Conservation (phyloP, 163 green algal genomes). For the Trebouxia gelatinosa region DNA sequence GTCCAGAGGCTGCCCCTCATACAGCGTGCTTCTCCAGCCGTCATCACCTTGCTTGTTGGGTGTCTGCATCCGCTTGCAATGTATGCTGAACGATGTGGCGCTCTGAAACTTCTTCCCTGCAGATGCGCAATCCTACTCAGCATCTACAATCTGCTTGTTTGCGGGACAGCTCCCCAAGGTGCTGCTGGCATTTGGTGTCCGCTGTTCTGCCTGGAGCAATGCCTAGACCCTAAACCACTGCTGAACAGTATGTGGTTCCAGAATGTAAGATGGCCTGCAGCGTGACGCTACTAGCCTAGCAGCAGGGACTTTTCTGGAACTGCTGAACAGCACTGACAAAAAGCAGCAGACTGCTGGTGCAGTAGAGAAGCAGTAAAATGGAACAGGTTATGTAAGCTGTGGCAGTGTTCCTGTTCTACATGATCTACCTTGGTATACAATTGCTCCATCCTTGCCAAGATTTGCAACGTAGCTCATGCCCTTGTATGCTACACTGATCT, state of each 20-base stretch:
- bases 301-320: neutral
- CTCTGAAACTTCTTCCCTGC: slow-evolving; percentile 50
- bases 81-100: slow-evolving; percentile 64
- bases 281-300: neutral
- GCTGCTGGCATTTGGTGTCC: too few relatives aligned
- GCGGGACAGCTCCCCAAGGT: neutral
- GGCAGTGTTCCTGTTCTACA: neutral
- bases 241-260: neutral
- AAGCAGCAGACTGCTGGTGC: too few relatives aligned
- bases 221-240: neutral
- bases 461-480: slow-evolving; percentile 44
- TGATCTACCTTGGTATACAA: slow-evolving; percentile 55
- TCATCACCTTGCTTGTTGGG: slow-evolving; percentile 72
- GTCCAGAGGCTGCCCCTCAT: slow-evolving; percentile 52
- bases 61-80: slow-evolving; percentile 62
- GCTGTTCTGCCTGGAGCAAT: too few relatives aligned
- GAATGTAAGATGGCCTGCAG: neutral
- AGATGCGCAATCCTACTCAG: too few relatives aligned
- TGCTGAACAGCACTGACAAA: neutral
- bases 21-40: slow-evolving; percentile 69
- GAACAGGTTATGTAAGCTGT: neutral
- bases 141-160: neutral
- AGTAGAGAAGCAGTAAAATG: neutral
- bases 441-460: slow-evolving; percentile 51
- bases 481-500: slow-evolving; percentile 61